Base-by-base conservation (phyloP, 805 yeast genomes). In the Starmerella sirachaensis region DNA sequence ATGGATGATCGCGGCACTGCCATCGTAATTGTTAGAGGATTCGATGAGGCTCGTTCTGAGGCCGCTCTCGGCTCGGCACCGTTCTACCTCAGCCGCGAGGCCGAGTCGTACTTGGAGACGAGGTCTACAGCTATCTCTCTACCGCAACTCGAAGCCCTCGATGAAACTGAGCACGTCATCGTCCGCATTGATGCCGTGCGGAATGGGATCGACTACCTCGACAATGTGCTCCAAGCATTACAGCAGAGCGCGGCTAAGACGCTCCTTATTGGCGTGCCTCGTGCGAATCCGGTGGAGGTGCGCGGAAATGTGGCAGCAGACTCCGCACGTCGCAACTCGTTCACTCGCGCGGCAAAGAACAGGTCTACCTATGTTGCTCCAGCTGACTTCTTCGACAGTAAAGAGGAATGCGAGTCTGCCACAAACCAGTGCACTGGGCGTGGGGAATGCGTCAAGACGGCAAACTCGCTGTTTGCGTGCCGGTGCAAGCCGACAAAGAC, bases 351-450 rank as follows among this genome's bases (percentile, higher is more conserved):
- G n/a, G n/a, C n/a, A n/a, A n/a, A n/a, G n/a, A n/a, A n/a, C n/a
- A n/a, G n/a, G n/a, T n/a, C n/a, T n/a, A n/a, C n/a, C n/a, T n/a
- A n/a, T n/a, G n/a, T n/a, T n/a, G n/a, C n/a, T n/a, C n/a, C n/a
- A n/a, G n/a, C 45, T 12, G 24, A n/a, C 21, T 34, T 29, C 18
- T 55, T 53, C 31, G 42, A 33, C 12, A 38, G 60, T 27, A 47
- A 51, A 37, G 58, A 55, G 17, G 51, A 49, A 38, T 62, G 66
- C 44, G 50, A 46, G 20, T 37, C 45, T 31, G 28, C 35, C 25
- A 62, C 66, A 20, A 45, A 53, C 46, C 37, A 31, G 46, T 62
- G 66, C 51, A 48, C 61, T 11, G 59, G 60, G 36, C 63, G 51
- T 37, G 66, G 66, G n/a, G 10, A 45, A 28, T 62, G 66, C 47